Base-by-base conservation (phyloP, 345 rosid species). In the Hibiscus trionum region DNA sequence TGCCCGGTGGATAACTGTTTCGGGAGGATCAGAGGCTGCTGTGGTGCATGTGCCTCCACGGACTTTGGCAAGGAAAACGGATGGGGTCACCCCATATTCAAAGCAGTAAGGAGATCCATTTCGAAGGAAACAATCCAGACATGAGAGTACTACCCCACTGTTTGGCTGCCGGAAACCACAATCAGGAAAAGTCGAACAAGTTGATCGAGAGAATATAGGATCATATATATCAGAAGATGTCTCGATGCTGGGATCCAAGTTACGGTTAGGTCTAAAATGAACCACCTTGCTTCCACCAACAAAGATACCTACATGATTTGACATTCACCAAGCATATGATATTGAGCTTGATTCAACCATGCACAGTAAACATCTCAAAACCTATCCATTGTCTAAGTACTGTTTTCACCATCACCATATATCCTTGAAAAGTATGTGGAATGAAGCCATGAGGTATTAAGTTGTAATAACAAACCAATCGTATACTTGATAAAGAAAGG, bases 271-370 rank as follows among this genome's bases (percentile, higher is more conserved):
- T 74, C 88, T 88, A 82, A 95, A 95, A 74, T 93, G 99, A 75
- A 95, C 98, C 76, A 95, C 96, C 83, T 95, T 95, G 90, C 93
- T 89, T 80, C 98, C 99, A 61, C 99, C 99, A 16, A 95, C 97
- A 85, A 79, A 93, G 55, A 95, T 88, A 44, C 98, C 99, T 95
- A 69, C 77, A 75, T 7, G 37, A 67, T 73, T 73, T 39, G 46
- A 44, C 31, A 67, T 72, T 53, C 69, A 64, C 50, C 63, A 59
- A 62, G 26, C 21, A 11, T 47, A 7, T 64, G 47, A 55, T 10
- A 49, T 52, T 29, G 46, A 68, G 46, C 33, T 61, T 56, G 57
- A 77, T 67, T 56, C 56, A 53, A 76, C 64, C 50, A 68, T 55
- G 59, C 9, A 4, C 27, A 55, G 33, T 65, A 44, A 44, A 66